These are phyloP conservation scores for Austroboletus eburneus DNA, from an alignment of 768 basidiomycete genomes.

Conservation along the genomic window DNA sequence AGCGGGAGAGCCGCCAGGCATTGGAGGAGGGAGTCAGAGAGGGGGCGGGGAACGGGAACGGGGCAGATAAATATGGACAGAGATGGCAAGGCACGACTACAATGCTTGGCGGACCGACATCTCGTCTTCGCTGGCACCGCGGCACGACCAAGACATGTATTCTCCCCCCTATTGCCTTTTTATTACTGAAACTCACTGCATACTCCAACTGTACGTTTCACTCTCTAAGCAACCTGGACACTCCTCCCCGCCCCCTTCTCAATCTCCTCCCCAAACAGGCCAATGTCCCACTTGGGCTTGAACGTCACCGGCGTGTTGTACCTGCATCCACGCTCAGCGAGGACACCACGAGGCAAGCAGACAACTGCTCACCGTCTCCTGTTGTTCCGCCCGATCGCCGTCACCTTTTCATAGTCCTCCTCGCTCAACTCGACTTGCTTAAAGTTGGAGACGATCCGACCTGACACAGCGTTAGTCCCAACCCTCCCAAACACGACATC, in stretches of 20 bases:
- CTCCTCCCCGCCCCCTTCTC: constrained; percentile 40
- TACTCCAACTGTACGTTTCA: too few species aligned
- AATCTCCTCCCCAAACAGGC: constrained; percentile 60
- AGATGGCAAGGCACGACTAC: background rate
- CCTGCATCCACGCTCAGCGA: constrained; percentile 6
- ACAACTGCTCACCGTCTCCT: constrained; percentile 31
- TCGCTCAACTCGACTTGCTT: constrained; percentile 63
- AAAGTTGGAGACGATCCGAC: constrained; percentile 74
- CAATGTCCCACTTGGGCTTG: constrained; percentile 63
- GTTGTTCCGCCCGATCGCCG: constrained; percentile 37
- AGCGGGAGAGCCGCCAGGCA: constrained; percentile 71
- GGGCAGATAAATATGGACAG: constrained; percentile 3
- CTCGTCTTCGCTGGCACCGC: background rate
- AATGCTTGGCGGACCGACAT: background rate
- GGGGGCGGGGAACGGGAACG: background rate
- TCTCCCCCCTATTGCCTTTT: too few species aligned
- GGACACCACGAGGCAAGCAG: too few species aligned
- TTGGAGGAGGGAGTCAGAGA: constrained; percentile 36
- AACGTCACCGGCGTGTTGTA: constrained; percentile 64
- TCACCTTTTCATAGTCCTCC: constrained; percentile 58
- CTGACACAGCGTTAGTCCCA: constrained; percentile 20
- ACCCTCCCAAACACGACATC: background rate
- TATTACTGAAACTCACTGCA: too few species aligned
- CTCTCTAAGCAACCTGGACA: constrained; percentile 33
- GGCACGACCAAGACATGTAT: background rate